Evolutionary conservation across 208 protist species (phyloP), one percentile per base, ranked within the genome.

Genomic region (Crithidia fasciculata): DNA sequence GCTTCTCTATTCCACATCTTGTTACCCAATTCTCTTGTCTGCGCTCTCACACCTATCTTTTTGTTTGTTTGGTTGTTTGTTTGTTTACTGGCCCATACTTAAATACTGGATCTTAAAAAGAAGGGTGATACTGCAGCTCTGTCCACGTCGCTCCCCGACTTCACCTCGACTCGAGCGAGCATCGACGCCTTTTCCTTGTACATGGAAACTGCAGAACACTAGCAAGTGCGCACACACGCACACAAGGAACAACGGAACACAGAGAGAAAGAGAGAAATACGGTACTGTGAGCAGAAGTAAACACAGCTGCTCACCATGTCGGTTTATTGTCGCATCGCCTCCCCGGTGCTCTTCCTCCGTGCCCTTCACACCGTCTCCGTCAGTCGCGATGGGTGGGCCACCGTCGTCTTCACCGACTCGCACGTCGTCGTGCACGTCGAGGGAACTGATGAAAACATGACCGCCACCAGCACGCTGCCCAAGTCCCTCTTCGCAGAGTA

Each of bases 401-500:
- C 86, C 5, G 63, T 90, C 4, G 78, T 83, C 28, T 96, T 96
- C 78, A 90, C 83, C 0, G 77, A 86, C 10, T 70, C 67, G 37
- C 77, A 72, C 55, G 84, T 94, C 4, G 69, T 92, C 10, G 62
- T 94, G 56, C 86, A 93, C 75, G 89, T 94, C 8, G 89, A 91
- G 47, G 85, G 88, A 16, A 82, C 63, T 0, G 87, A 94, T 72
- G 86, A 87, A 54, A 87, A 78, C 72, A 84, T 83, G 47, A 96
- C 92, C 2, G 89, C 89, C 9, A 91, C 86, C n/a, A 89, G 89
- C 16, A 84, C 81, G 50, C 76, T 96, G 64, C 89, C 89, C 4
- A 79, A 76, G 28, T 58, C 60, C 8, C n/a, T 96, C 15, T 96
- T 96, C 57, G 77, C 78, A 12, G 88, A 96, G 52, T 96, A 95